Evolutionary conservation across 495 filamentous ascomycete species (phyloP).

Genomic region (Lichenothelia convexa): DNA sequence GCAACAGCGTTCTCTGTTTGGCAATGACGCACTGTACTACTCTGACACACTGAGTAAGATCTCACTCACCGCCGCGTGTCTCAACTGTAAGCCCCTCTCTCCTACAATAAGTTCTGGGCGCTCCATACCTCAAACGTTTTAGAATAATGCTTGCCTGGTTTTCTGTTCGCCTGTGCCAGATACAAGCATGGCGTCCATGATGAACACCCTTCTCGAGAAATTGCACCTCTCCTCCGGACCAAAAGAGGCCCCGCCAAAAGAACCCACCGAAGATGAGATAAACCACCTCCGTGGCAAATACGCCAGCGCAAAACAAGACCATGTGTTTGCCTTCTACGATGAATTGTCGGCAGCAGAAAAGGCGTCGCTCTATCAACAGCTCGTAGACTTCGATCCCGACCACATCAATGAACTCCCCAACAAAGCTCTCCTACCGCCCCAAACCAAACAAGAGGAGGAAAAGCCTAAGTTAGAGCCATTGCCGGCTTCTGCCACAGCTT

Average conservation of each 20-base stretch:
- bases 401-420: conserved; percentile 72
- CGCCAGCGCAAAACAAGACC: conserved; percentile 59
- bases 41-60: too few relatives aligned
- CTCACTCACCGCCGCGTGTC: too few relatives aligned
- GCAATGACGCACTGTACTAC: too few relatives aligned
- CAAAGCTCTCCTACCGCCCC: conserved; percentile 61
- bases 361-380: conserved; percentile 60
- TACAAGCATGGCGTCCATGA: conserved; percentile 12
- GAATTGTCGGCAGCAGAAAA: conserved; percentile 54
- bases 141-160: too few relatives aligned
- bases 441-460: conserved; percentile 29
- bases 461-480: conserved; percentile 65
- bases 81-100: too few relatives aligned
- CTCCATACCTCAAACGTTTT: too few relatives aligned
- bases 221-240: conserved; percentile 27
- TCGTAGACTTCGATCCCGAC: conserved; percentile 58
- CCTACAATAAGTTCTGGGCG: too few relatives aligned
- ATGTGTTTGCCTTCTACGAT: conserved; percentile 86
- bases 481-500: conserved; percentile 72
- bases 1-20: too few relatives aligned
- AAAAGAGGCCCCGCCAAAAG: conserved; percentile 26
- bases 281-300: conserved; percentile 63
- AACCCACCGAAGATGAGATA: conserved; percentile 56
- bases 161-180: too few relatives aligned
- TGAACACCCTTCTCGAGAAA: conserved; percentile 40